Percentiles rank a stretch among this genome's conserved stretches.
phyloP scores from a whole-genome alignment of 192 early-diverging fungal genomes.

The Backusella sp. region DNA sequence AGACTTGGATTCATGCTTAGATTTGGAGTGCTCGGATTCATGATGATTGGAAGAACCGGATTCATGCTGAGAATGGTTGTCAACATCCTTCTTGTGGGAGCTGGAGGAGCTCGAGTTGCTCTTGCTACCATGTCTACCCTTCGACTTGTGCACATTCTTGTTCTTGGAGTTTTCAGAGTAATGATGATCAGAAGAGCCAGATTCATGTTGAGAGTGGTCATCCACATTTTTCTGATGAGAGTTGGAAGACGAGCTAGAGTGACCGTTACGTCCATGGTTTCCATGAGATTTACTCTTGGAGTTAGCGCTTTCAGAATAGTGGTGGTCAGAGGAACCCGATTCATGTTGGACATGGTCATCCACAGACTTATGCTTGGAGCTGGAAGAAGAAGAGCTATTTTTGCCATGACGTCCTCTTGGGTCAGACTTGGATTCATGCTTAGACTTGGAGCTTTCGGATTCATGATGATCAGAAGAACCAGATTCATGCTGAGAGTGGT shows the following conservation, averaged over 20 bases:
- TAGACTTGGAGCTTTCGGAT: not conserved
- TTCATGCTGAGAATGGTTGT: not conserved
- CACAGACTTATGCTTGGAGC: not conserved
- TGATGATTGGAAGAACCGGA: not conserved
- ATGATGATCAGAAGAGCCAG: not conserved
- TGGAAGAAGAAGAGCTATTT: not conserved
- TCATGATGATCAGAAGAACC: not conserved
- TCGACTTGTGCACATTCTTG: too few species aligned
- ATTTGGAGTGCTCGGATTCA: not conserved
- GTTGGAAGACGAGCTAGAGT: not conserved
- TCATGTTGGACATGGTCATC: not conserved
- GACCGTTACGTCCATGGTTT: not conserved
- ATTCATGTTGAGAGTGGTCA: not conserved
- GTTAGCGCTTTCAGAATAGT: not conserved
- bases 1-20: not conserved
- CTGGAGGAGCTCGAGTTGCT: not conserved
- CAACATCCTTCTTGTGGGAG: not conserved
- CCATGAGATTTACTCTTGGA: not conserved
- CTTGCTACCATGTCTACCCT: not conserved
- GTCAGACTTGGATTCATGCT: not conserved
- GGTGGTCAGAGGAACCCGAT: not conserved
- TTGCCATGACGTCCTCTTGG: not conserved
- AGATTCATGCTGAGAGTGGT: not conserved
- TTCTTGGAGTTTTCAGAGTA: not conserved
- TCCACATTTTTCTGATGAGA: not conserved